Base-by-base conservation (phyloP, 306 rosid species). In the Dryas drummondii region DNA sequence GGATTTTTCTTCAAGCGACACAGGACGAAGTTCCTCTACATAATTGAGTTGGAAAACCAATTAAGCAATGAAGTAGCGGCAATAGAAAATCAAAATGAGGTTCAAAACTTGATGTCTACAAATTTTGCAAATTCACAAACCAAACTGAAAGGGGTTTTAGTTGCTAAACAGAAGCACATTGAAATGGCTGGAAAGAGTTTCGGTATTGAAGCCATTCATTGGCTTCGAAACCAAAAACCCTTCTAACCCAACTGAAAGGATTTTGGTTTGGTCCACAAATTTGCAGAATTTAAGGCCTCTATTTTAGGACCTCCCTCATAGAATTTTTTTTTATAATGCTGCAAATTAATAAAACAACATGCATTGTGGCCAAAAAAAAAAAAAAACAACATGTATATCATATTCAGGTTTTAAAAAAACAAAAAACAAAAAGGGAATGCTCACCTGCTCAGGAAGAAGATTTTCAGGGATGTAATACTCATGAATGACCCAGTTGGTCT, bases 401-500 rank as follows among this genome's bases (percentile, higher is more conserved):
- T 19, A 2, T 32, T 32, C 37, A 11, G 37, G 12, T 6, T 41
- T 17, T 15, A 22, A 22, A 22, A 22, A 22, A 22, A 22, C 22
- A 22, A 22, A 22, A 22, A 22, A 17, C 1, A 1, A 42, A n/a
- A 16, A 46, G 3, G 7, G 48, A 69, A 62, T 40, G 45, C 54
- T 40, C 46, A 90, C 96, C 98, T 78, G 73, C 74, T 5, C 4
- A 57, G 9, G 72, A 56, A 56, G 19, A 59, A 22, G 50, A 14
- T 75, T 75, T 41, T 56, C 40, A 17, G 70, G 42, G 63, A 71
- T 71, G 52, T 82, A 86, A 66, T 89, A 91, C 68, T 91, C 96
- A 56, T 94, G 98, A 10, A 91, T 86, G 32, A 86, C 88, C 96
- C 96, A 91, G 1, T 75, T 32, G 71, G 87, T 84, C 80, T 17